Base-by-base conservation (phyloP, 768 basidiomycete genomes). In the Multifurca ochricompacta region DNA sequence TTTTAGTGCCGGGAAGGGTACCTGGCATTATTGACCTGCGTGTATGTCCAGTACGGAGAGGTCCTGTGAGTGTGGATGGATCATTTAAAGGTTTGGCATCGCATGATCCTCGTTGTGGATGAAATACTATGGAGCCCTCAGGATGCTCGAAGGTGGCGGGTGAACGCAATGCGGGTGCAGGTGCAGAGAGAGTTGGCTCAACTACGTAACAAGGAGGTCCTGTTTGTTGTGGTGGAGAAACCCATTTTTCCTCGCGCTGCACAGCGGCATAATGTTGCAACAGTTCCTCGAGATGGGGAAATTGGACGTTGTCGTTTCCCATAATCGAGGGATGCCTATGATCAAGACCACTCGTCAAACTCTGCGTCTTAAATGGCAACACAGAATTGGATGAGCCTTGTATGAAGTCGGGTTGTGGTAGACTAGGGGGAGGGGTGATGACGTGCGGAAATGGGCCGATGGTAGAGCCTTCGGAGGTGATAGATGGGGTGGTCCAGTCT, bases 1-100 rank as follows among this genome's bases (percentile, higher is more conserved):
- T 30, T 42, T 23, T 39, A 35, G 35, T 36, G 28, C 39, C 54
- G 8, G 42, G 48, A 0, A 56, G 37, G 36, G 54, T 56, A 19
- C 54, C 30, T 8, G 54, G 54, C 54, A 56, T 56, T 19, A 21
- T 32, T 40, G 54, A 19, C 31, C 48, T 37, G 28, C 28, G 42
- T 5, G 25, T 10, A 27, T 11, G 28, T 44, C 18, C 31, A 6
- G n/a, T 35, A 18, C 21, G n/a, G 25, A 21, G 16, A 30, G 34
- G 51, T 4, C 13, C 34, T 10, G 23, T 30, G 5, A 19, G 34
- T 11, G 28, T 36, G 4, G 36, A 31, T 34, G 35, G 13, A 18
- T 31, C 35, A 10, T 37, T 47, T n/a, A 13, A 19, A 30, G 34
- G 30, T 27, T 44, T 7, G 30, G 34, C 21, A 18, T 40, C 14